Evolutionary conservation across 768 basidiomycete species (phyloP), one percentile per base, ranked within the genome.

Genomic region (Lactarius hatsudake): DNA sequence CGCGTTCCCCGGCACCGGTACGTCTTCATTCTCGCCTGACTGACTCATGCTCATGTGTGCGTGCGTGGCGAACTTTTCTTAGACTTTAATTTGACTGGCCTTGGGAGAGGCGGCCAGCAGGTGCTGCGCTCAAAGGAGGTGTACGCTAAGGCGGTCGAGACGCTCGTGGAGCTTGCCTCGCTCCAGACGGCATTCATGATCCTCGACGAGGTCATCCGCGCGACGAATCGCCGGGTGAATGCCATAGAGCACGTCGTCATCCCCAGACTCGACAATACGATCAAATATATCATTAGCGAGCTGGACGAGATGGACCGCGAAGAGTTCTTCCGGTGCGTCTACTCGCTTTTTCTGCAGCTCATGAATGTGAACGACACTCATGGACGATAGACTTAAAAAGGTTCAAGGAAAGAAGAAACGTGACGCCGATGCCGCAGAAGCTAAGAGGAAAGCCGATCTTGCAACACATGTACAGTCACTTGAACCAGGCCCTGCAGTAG

Each of bases 261-360:
- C 65, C 97, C 97, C 20, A 85, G 90, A 54, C 80, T 99, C 59
- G 96, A 98, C 56, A 98, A 98, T 77, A 98, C 97, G 17, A 94
- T 99, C 82, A 93, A 93, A 74, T 99, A 98, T 76, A 98, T 99
- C 76, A 84, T 94, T 74, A 96, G 94, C 65, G 97, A 99, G 75
- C 80, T 99, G 68, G 97, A 98, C 73, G 97, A 99, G 78, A 98
- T 97, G 95, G 97, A 99, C 78, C 86, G 94, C 69, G 93, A 94
- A 75, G 93, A 94, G 73, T 94, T 94, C 79, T 94, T 96, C 81
- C 84, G 94, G 93, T 89, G 48, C 54, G 82, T 72, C 34, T 42
- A 12, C 18, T 28, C 53, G 51, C 45, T 30, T 59, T 64, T 71
- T 32, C 66, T 54, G 10, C 3, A 20, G 36, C 40, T 28, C 30